Evolutionary conservation across 345 rosid genomes (phyloP).

Genomic region (Laguncularia racemosa): DNA sequence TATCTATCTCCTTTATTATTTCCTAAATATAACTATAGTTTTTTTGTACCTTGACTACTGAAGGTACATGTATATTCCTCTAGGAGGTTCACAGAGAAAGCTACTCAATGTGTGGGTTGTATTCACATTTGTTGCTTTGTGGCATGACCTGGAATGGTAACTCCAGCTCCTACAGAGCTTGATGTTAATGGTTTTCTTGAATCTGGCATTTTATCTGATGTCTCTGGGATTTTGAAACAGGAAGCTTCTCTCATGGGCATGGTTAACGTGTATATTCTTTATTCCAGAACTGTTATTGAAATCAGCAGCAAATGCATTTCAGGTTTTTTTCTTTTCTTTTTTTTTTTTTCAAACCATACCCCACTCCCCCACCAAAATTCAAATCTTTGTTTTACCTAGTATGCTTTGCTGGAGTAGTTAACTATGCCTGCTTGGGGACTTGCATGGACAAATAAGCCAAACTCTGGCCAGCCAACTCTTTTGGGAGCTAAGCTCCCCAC

Average conservation of each 20-base stretch:
- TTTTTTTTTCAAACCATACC: too few relatives aligned
- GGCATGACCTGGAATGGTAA: constrained; percentile 99
- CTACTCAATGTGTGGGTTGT: constrained; percentile 79
- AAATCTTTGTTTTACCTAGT: not conserved
- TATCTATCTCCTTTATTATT: constrained; percentile 4
- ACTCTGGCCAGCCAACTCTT: too few relatives aligned
- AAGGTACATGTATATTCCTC: constrained; percentile 95
- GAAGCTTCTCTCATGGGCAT: constrained; percentile 99
- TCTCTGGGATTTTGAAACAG: constrained; percentile 34
- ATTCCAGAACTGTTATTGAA: constrained; percentile 84
- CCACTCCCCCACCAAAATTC: too few relatives aligned
- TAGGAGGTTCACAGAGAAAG: constrained; percentile 86
- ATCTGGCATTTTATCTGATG: constrained; percentile 14
- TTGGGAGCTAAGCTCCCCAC: too few relatives aligned
- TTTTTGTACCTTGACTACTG: constrained; percentile 7
- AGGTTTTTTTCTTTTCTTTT: too few relatives aligned
- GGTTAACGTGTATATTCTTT: constrained; percentile 94
- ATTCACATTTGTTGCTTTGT: constrained; percentile 90
- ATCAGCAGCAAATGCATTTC: constrained; percentile 51
- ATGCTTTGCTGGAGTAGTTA: too few relatives aligned
- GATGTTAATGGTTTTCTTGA: not conserved
- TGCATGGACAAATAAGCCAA: too few relatives aligned
- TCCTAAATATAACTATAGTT: constrained; percentile 3
- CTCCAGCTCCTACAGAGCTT: constrained; percentile 2
- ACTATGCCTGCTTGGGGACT: too few relatives aligned